These are phyloP conservation scores for Neurospora tetrasperma DNA, from an alignment of 495 filamentous ascomycete species.

Conservation along the genomic window DNA sequence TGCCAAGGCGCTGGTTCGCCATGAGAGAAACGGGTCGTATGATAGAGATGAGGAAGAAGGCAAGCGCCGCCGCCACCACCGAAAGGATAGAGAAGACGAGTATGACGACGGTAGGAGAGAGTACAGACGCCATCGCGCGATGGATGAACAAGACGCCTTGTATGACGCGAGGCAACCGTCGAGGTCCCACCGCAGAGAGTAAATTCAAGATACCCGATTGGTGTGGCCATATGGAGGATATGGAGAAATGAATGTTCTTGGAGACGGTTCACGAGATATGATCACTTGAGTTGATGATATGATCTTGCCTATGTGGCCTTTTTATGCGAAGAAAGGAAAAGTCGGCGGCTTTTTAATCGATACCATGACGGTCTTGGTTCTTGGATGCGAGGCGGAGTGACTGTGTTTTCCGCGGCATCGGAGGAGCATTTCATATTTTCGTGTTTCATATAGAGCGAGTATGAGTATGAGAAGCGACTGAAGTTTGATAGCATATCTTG, in stretches of 20 bases:
- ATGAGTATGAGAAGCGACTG: neutral
- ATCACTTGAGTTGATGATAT: neutral
- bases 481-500: neutral
- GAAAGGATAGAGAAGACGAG: conserved; percentile 13
- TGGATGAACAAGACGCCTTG: neutral
- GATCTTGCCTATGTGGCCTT: neutral
- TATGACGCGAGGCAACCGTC: neutral
- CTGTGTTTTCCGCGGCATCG: neutral
- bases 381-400: neutral
- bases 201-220: neutral
- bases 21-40: conserved; percentile 9
- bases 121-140: neutral
- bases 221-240: neutral
- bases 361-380: neutral
- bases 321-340: neutral
- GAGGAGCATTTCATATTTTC: neutral
- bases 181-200: neutral
- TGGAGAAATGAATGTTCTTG: neutral
- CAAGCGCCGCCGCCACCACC: conserved; percentile 11
- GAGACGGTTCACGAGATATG: neutral
- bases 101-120: neutral
- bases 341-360: neutral
- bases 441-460: neutral
- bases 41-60: conserved; percentile 5
- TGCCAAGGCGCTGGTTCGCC: conserved; percentile 10